Base-by-base conservation (phyloP, 805 yeast genomes). In the Ogataea corticis region DNA sequence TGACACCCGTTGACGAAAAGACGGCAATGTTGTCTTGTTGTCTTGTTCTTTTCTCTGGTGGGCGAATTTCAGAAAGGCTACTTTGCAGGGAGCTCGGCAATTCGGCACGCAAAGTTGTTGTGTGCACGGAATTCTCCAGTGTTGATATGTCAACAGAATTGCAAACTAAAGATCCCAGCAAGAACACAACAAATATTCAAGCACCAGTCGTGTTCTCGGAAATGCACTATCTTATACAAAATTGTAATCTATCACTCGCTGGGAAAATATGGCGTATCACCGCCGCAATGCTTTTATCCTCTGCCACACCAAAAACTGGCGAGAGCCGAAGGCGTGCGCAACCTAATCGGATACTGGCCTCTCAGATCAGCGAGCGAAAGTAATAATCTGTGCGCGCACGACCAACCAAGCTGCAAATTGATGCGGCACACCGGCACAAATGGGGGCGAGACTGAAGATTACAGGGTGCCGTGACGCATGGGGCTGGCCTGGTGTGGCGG, bases 201-300 rank as follows among this genome's bases (percentile, higher is more conserved):
- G 13, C 31, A 28, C 31, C 13, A 6, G 31, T n/a, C 14, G 31
- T n/a, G 11, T 7, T 12, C 6, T 28, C 13, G 31, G 31, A n/a
- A 28, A 28, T 11, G 14, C 14, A 12, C 14, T 28, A n/a, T 28
- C 13, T 28, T 28, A n/a, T 14, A 14, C 32, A 37, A n/a, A 37
- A 3, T 37, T 37, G 16, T 32, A 14, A 27, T 37, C 40, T 15
- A 37, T 37, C 31, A 13, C 40, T 37, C 40, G 40, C 32, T 37
- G 33, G 19, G 31, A 28, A 11, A 37, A 37, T 7, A 37, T 37
- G 40, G 31, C 40, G 40, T 37, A 37, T 37, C 40, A 37, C 40
- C 29, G 40, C 40, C 40, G 40, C 40, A 37, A 16, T 25, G 16
- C 15, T 17, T 12, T 28, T 28, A 11, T 37, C n/a, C 30, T 23